Percentiles rank a stretch among this genome's conserved stretches.
These are phyloP conservation scores for Fraxinus sp. DNA, from an alignment of 305 asterid species.

Conservation along the genomic window DNA sequence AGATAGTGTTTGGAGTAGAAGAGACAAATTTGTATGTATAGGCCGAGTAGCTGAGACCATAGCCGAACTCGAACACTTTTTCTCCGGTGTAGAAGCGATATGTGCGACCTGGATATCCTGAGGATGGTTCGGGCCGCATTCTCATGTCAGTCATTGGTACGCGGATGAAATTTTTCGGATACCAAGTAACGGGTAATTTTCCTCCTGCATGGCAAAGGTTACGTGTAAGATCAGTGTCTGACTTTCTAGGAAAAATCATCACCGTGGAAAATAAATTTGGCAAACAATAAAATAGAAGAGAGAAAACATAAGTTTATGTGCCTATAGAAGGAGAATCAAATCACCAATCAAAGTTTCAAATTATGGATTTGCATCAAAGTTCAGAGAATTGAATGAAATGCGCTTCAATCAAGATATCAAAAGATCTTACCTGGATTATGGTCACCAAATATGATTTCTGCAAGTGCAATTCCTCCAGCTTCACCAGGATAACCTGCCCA, in stretches of 20 bases:
- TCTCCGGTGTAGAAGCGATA: slow-evolving; percentile 75
- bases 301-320: not conserved
- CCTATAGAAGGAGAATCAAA: not conserved
- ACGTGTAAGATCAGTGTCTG: not conserved
- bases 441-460: slow-evolving; percentile 68
- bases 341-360: not conserved
- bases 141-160: slow-evolving; percentile 87
- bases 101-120: slow-evolving; percentile 75
- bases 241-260: not conserved
- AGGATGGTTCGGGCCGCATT: slow-evolving; percentile 72
- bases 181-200: slow-evolving; percentile 53
- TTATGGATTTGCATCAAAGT: not conserved
- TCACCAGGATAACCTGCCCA: slow-evolving; percentile 97
- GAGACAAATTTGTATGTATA: slow-evolving; percentile 37
- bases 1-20: slow-evolving; percentile 44
- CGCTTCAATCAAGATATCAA: not conserved
- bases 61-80: slow-evolving; percentile 61
- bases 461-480: slow-evolving; percentile 72
- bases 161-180: slow-evolving; percentile 39
- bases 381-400: not conserved
- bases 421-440: slow-evolving; percentile 65
- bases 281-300: not conserved
- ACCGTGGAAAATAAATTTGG: not conserved
- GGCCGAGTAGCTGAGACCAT: slow-evolving; percentile 66
- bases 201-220: slow-evolving; percentile 38